Percentiles rank a stretch among this genome's conserved stretches.
Evolutionary conservation across 2,329 filamentous ascomycete species (phyloP).

Genomic region (Fusarium poae): DNA sequence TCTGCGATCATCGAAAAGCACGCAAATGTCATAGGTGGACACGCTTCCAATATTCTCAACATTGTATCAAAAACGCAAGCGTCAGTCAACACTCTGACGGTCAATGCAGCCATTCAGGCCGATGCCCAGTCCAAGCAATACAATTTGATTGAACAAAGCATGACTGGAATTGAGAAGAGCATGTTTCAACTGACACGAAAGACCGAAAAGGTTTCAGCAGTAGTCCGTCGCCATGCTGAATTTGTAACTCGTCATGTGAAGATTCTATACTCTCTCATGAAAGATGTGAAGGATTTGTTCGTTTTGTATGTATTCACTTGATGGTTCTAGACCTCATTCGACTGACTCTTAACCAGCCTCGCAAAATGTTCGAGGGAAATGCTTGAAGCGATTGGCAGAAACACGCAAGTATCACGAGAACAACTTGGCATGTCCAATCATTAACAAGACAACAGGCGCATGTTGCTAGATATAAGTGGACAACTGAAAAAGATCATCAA

Average conservation of each 20-base stretch:
- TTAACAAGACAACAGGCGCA: background rate
- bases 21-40: background rate
- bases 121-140: background rate
- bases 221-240: background rate
- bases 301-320: background rate
- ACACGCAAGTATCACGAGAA: background rate
- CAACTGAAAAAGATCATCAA: background rate
- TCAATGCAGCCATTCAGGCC: fast-evolving
- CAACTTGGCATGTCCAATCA: fast-evolving
- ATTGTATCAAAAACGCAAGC: background rate
- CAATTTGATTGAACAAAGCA: background rate
- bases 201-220: background rate
- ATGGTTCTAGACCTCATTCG: fast-evolving
- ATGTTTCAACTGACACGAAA: background rate
- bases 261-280: background rate
- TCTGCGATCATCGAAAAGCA: background rate
- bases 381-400: background rate
- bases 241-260: background rate
- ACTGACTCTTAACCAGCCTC: background rate
- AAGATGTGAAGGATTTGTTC: background rate
- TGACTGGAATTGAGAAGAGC: background rate
- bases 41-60: background rate
- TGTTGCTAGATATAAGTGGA: background rate
- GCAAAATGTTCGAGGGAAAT: background rate
- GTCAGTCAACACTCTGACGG: background rate